Conservation (phyloP, 2,329 filamentous ascomycete species). For the Laburnicola sp. region DNA sequence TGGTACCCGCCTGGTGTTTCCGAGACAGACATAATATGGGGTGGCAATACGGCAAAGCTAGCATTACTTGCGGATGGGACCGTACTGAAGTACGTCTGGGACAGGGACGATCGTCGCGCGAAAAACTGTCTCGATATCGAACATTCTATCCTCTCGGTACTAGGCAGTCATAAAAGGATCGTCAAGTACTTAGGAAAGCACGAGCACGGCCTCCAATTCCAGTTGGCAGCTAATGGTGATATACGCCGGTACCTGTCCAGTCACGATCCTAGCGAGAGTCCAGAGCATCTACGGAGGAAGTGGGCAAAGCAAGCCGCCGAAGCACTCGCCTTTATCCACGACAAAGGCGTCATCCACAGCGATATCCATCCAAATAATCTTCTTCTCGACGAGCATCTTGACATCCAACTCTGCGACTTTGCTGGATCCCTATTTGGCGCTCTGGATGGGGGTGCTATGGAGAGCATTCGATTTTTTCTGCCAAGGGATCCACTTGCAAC, state of each 20-base stretch:
- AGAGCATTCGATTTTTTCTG: constrained; percentile 17
- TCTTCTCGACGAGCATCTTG: constrained; percentile 39
- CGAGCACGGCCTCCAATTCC: constrained; percentile 15
- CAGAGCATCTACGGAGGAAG: constrained; percentile 6
- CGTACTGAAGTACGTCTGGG: constrained; percentile 16
- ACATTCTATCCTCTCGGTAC: constrained; percentile 14
- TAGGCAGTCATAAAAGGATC: constrained; percentile 17
- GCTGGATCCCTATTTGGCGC: constrained; percentile 36
- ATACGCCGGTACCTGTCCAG: constrained; percentile 12
- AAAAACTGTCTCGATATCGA: constrained; percentile 14
- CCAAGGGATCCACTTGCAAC: constrained; percentile 8
- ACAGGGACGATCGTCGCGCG: constrained; percentile 15
- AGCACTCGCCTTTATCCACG: constrained; percentile 43
- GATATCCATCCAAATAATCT: constrained; percentile 48
- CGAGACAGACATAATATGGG: constrained; percentile 10
- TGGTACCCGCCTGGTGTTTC: constrained; percentile 19
- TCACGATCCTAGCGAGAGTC: no score
- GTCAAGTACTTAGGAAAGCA: constrained; percentile 17
- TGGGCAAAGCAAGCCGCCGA: constrained; percentile 20
- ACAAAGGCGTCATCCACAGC: constrained; percentile 44
- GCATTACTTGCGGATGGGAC: constrained; percentile 13
- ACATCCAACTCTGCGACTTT: constrained; percentile 46
- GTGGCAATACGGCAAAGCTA: constrained; percentile 18
- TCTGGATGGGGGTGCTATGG: constrained; percentile 24
- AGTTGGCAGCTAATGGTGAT: constrained; percentile 13